Evolutionary conservation across 1,139 yeast genomes (phyloP).

Genomic region (Yamadazyma blattariae): DNA sequence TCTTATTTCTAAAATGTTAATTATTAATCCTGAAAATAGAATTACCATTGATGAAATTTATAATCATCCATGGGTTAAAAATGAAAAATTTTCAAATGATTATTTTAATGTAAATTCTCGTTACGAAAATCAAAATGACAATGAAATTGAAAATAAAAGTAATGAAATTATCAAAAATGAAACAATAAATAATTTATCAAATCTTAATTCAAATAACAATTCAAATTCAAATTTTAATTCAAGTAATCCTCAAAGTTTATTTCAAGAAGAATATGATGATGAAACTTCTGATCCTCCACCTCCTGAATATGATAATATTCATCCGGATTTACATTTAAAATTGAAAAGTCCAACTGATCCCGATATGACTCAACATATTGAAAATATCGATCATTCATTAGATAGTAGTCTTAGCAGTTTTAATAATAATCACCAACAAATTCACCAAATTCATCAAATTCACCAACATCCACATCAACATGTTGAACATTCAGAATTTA

Average conservation of each 20-base stretch:
- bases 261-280: background rate
- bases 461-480: too few species aligned
- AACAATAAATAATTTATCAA: conserved; percentile 2
- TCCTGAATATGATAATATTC: background rate
- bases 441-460: too few species aligned
- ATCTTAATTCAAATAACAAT: too few species aligned
- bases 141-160: conserved; percentile 5
- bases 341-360: conserved; percentile 4
- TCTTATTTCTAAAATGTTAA: conserved; percentile 53
- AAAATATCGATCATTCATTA: conserved; percentile 1
- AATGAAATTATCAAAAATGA: conserved; percentile 7
- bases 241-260: too few species aligned
- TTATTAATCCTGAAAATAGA: conserved; percentile 63
- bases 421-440: too few species aligned
- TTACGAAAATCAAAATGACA: conserved; percentile 11
- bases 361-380: conserved; percentile 6
- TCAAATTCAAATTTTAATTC: too few species aligned
- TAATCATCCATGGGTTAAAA: conserved; percentile 43
- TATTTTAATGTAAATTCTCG: conserved; percentile 16
- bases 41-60: conserved; percentile 64
- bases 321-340: conserved; percentile 2
- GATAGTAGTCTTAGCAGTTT: too few species aligned
- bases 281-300: background rate
- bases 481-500: too few species aligned
- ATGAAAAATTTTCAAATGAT: conserved; percentile 13